phyloP scores from a whole-genome alignment of 169 alveolate species.

The Eimeria praecox region DNA sequence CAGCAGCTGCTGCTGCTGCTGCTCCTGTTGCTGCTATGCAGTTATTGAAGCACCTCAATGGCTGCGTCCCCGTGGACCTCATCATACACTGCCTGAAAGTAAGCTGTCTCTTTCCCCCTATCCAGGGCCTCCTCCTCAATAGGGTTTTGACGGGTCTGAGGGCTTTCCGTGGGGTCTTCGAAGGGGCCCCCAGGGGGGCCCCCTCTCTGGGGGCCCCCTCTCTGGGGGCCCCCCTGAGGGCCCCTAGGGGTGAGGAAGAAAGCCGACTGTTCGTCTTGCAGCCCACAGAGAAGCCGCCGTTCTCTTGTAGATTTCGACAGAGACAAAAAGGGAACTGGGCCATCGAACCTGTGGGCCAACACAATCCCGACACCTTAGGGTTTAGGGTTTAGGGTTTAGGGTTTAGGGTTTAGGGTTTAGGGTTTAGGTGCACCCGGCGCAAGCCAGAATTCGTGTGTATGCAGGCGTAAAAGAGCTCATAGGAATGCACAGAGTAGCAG shows the following conservation, averaged over 20 bases:
- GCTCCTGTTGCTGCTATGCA: too few species aligned
- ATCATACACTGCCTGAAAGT: not conserved
- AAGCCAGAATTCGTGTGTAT: not conserved
- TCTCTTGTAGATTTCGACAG: slow-evolving; percentile 48
- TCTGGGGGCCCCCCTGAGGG: not conserved
- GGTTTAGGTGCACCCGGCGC: not conserved
- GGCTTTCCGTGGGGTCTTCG: too few species aligned
- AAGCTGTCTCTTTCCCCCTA: not conserved
- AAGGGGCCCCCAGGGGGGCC: too few species aligned
- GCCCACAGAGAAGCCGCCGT: slow-evolving; percentile 60
- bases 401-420: not conserved
- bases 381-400: not conserved
- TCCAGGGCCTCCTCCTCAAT: not conserved
- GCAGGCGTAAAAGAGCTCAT: not conserved
- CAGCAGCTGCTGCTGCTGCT: too few species aligned
- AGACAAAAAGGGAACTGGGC: slow-evolving; percentile 47
- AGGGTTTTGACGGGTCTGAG: not conserved
- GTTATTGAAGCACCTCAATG: slow-evolving; percentile 39
- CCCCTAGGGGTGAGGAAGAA: slow-evolving; percentile 48
- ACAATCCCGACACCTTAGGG: not conserved
- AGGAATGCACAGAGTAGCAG: not conserved
- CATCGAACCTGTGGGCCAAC: slow-evolving; percentile 38
- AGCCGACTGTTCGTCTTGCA: slow-evolving; percentile 72
- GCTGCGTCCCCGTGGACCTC: slow-evolving; percentile 26
- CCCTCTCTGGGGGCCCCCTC: not conserved